Base-by-base conservation (phyloP, 164 flowering plant species). In the Stephania yunnanensis region DNA sequence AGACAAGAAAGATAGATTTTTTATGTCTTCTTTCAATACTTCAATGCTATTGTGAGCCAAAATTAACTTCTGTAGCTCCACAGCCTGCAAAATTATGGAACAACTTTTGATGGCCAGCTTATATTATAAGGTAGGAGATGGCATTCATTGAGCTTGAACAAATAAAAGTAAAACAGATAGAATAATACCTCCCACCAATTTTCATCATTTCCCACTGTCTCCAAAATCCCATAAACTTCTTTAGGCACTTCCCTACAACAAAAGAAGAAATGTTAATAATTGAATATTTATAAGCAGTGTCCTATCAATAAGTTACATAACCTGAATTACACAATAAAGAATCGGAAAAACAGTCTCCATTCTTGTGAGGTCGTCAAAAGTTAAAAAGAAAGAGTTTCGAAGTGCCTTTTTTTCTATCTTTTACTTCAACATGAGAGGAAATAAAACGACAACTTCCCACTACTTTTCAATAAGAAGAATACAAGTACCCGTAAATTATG, bases 141-240 rank as follows among this genome's bases (percentile, higher is more conserved):
- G 30, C 11, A 42, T 20, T 25, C 31, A 42, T 42, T n/a, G 19
- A 75, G 31, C n/a, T 31, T 31, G 20, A n/a, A 69, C 46, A 31
- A 46, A 70, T 7, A 8, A 20, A 58, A 70, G 13, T 68, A 22
- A 5, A 22, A 46, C 8, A 42, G 31, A 74, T 61, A 53, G 68
- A 30, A 19, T 17, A 58, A 9, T 86, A 93, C 99, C 98, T 95
- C 99, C 99, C 99, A 95, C 99, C 99, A 95, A 48, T 92, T 93
- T 72, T 90, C 99, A 70, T 89, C 98, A 46, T 84, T 93, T 36
- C 88, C 89, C 17, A 85, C 84, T 17, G 88, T 82, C 63, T 92
- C 95, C 87, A 90, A 71, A 76, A 80, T 87, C 82, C 75, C 79
- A 75, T 95, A 95, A 4, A 95, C 90, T 87, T 93, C 95, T 78